Base-by-base conservation (phyloP, 2,329 filamentous ascomycete genomes). In the Colletotrichum filicis region DNA sequence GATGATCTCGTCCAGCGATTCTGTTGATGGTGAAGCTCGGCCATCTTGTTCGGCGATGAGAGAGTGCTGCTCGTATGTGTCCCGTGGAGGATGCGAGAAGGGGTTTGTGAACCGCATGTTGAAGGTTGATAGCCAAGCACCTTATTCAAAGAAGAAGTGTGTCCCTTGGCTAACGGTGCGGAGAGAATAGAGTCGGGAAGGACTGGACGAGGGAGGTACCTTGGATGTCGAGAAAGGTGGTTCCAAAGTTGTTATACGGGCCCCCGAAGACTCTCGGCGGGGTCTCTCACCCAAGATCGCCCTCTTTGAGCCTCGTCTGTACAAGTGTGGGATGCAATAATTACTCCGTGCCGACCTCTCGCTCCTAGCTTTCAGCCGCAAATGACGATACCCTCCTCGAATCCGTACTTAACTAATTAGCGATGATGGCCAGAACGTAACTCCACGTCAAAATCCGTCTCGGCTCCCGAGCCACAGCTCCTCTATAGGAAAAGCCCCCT, bases 81-180 rank as follows among this genome's bases (percentile, higher is more conserved):
- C 49, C 24, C 9, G 49, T 30, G 49, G 30, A 26, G 19, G 32
- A 46, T 30, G 49, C 46, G 42, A 19, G 63, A 68, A 19, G 35
- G 66, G 66, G 26, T 68, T 65, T 26, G 16, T 42, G 60, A 69
- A 65, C 16, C 19, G n/a, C 67, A 65, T 69, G 52, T 9, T 35
- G 28, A 30, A 32, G 1, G 11, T 28, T 57, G 28, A 16, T 9
- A 16, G 22, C 52, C 42, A n/a, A 49, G 42, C 19, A 49, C 4
- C 42, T 8, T 49, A 9, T 49, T 22, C 7, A 49, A 6, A n/a
- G 42, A 49, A n/a, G 42, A 49, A 22, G 42, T n/a, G 42, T 22
- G 19, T 49, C 1, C 42, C 42, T 49, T 49, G 42, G 42, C 42
- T 49, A 49, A 7, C 3, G 42, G 5, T 49, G 42, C 19, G 19